Evolutionary conservation across 2,329 filamentous ascomycete species (phyloP).

Genomic region (Periconia digitata): DNA sequence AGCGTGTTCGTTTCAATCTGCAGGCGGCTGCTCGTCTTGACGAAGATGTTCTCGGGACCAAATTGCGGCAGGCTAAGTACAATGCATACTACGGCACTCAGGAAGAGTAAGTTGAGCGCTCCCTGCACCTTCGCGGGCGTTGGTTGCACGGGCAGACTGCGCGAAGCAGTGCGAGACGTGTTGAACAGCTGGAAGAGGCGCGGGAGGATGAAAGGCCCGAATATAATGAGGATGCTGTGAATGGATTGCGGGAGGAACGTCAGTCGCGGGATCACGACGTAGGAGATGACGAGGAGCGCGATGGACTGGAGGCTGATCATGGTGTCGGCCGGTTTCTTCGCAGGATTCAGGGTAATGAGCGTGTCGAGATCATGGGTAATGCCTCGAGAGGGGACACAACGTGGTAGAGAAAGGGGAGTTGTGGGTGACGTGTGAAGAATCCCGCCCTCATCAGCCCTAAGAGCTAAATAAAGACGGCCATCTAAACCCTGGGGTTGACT

Average conservation of each 20-base stretch:
- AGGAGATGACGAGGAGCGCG: conserved; percentile 33
- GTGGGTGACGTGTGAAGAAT: conserved; percentile 1
- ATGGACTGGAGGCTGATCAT: conserved; percentile 40
- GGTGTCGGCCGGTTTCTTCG: conserved; percentile 1
- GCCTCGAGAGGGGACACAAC: not conserved
- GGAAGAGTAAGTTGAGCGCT: conserved; percentile 62
- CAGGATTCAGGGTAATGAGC: not conserved
- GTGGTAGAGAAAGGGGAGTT: not conserved
- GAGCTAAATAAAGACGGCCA: not conserved
- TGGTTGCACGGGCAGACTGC: conserved; percentile 56
- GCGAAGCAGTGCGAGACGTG: conserved; percentile 47
- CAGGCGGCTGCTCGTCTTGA: conserved; percentile 74
- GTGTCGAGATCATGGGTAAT: not conserved
- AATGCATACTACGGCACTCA: conserved; percentile 56
- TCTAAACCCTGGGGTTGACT: not conserved
- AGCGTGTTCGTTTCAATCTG: conserved; percentile 84
- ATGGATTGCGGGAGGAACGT: conserved; percentile 38
- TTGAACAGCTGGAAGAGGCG: conserved; percentile 67
- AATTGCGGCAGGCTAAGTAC: conserved; percentile 67
- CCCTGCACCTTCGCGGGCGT: conserved; percentile 57
- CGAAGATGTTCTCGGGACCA: conserved; percentile 80
- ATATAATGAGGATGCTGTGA: conserved; percentile 49
- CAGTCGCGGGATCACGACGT: conserved; percentile 40
- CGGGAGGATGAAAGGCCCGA: conserved; percentile 73
- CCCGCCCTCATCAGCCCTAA: not conserved